A percentile compares a stretch with the other conserved stretches of the same genome.
Evolutionary conservation across 2,329 filamentous ascomycete species (phyloP).

Genomic region (Colletotrichum sojae): DNA sequence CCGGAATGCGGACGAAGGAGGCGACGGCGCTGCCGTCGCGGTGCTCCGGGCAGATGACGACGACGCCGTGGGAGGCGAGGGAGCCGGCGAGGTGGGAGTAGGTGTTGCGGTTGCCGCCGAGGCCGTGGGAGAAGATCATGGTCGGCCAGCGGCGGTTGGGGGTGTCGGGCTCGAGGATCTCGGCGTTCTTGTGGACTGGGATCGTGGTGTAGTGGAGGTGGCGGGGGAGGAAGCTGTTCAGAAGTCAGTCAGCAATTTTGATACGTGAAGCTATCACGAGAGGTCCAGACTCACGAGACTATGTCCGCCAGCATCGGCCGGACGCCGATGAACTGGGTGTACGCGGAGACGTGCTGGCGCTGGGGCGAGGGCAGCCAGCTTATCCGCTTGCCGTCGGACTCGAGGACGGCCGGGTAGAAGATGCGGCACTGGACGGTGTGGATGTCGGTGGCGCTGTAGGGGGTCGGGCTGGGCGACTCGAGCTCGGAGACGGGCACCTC

Average conservation of each 20-base stretch:
- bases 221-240: conserved; percentile 73
- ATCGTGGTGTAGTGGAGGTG: conserved; percentile 82
- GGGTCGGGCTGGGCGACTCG: conserved; percentile 66
- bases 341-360: conserved; percentile 79
- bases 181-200: conserved; percentile 80
- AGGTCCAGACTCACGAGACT: conserved; percentile 66
- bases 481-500: conserved; percentile 80
- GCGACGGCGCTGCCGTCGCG: conserved; percentile 85
- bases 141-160: conserved; percentile 78
- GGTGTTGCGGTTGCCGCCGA: conserved; percentile 85
- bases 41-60: conserved; percentile 87
- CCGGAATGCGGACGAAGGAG: conserved; percentile 77
- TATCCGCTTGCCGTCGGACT: conserved; percentile 70
- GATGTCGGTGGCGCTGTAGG: conserved; percentile 69
- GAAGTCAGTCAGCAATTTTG: not conserved
- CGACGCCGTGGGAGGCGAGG: conserved; percentile 83
- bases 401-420: conserved; percentile 80
- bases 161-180: conserved; percentile 66
- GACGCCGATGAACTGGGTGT: conserved; percentile 82
- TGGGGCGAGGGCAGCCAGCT: conserved; percentile 86
- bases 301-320: conserved; percentile 70
- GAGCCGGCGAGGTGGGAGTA: conserved; percentile 89
- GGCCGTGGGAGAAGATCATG: conserved; percentile 87
- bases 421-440: conserved; percentile 84
- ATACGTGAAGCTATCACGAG: not conserved